Base-by-base conservation (phyloP, 2,329 filamentous ascomycete species). In the Claviceps quebecensis region DNA sequence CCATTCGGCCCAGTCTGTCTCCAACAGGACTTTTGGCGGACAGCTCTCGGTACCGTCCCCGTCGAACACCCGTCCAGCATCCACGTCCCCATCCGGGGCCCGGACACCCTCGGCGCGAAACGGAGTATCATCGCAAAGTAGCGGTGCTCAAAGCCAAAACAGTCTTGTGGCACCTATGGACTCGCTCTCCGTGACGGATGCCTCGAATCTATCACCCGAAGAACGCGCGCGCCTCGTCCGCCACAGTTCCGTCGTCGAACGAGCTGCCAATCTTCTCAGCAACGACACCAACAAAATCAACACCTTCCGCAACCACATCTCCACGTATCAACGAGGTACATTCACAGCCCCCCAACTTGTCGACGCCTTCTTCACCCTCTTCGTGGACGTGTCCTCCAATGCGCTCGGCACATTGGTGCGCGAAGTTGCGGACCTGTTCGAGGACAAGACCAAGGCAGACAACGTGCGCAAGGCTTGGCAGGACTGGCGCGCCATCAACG, bases 401-500 rank as follows among this genome's bases (percentile, higher is more conserved):
- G 85, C 94, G 29, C 73, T 98, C 0, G 90, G 90, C 14, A 96
- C 90, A 26, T 76, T 98, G 1, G 78, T 97, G 55, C 86, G 91
- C 55, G 93, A 98, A 63, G 78, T 96, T 3, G 86, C 91, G 5
- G 91, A 97, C 49, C 80, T 98, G 11, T 97, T 93, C 59, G 91
- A 98, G 59, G 84, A 94, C 58, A 76, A 84, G 48, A 64, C 67
- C 17, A 95, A 95, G 63, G 81, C 81, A 1, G 82, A 84, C 49
- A 75, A 72, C 0, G 71, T 98, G 3, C 78, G 89, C 26, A 84
- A 84, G 60, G 87, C 90, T 1, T 96, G 91, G 89, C 87, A 88
- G 59, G 87, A 95, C 67, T 96, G 91, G 87, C 87, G 87, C 46
- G 89, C 89, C 39, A 93, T 95, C 68, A 94, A 95, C 58, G 90